Base-by-base conservation (phyloP, 441 rosid species). In the Populus hybrid region DNA sequence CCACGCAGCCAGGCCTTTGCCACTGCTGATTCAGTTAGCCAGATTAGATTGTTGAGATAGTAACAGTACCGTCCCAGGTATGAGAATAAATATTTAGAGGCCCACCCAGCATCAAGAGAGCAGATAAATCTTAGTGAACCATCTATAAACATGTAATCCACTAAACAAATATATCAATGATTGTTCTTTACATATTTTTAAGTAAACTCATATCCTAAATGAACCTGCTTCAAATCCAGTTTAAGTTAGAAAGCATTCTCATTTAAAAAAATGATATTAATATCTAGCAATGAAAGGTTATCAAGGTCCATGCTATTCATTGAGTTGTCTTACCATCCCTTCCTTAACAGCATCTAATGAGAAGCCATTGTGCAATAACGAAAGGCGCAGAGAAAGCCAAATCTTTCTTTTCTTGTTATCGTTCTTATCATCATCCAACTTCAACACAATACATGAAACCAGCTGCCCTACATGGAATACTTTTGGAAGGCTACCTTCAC, bases 321-420 rank as follows among this genome's bases (percentile, higher is more conserved):
- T 75, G 63, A 70, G 30, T 42, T 72, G 67, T 70, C 96, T 82
- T 90, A 97, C 99, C 99, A 97, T 97, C 81, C 98, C 98, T 75
- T 86, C 97, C 84, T 97, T 98, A 81, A 93, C 66, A 82, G 91
- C 81, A 79, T 94, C 98, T 76, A 93, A 83, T 67, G 89, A 84
- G 79, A 91, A 89, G 75, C 94, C 93, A 77, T 89, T 91, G 77
- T 94, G 93, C 88, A 97, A 79, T 79, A 89, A 77, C 75, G 99
- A 94, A 77, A 97, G 97, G 30, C 88, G 89, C 89, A 93, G 80
- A 69, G 99, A 94, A 85, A 97, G 99, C 97, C 97, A 90, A 69
- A 94, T 91, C 85, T 89, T 97, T 80, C 92, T 84, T 84, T 89
- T 93, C 38, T 94, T 89, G 46, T 78, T 89, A 81, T 94, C 99